Evolutionary conservation across 78 protist species (phyloP).

Genomic region (Planoprotostelium fungivorum): DNA sequence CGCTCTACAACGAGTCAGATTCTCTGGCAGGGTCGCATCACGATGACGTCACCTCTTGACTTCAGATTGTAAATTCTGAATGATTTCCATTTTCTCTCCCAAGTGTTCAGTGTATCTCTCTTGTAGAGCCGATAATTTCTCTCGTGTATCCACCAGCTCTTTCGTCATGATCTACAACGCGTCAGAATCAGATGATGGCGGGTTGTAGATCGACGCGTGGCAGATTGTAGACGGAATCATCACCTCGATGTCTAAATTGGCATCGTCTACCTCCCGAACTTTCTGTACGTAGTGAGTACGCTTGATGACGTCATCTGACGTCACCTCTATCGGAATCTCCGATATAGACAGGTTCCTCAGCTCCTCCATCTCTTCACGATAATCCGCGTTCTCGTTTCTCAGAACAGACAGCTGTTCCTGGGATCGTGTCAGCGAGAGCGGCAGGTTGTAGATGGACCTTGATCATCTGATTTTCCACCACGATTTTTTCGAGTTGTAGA

Average conservation of each 20-base stretch:
- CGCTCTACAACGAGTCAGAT: not conserved
- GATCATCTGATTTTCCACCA: no score
- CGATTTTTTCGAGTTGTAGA: not conserved
- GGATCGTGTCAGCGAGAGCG: no score
- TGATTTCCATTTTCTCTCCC: not conserved
- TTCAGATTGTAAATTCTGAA: not conserved
- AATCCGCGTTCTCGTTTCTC: not conserved
- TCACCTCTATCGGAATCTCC: not conserved
- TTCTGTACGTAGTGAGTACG: not conserved
- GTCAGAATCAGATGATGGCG: no score
- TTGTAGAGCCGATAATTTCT: not conserved
- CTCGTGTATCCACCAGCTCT: not conserved
- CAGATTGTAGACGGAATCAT: no score
- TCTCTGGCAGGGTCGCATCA: not conserved
- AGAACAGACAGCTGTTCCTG: no score
- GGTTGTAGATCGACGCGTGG: no score
- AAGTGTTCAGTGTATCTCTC: not conserved
- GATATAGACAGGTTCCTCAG: not conserved
- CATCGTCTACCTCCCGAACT: not conserved
- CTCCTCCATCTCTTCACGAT: not conserved
- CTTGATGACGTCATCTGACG: not conserved
- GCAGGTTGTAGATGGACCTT: no score
- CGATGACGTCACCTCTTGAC: not conserved
- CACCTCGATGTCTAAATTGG: not conserved
- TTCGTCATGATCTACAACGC: not conserved